Evolutionary conservation across 1,139 yeast genomes (phyloP).

Genomic region (Kodamaea sp.): DNA sequence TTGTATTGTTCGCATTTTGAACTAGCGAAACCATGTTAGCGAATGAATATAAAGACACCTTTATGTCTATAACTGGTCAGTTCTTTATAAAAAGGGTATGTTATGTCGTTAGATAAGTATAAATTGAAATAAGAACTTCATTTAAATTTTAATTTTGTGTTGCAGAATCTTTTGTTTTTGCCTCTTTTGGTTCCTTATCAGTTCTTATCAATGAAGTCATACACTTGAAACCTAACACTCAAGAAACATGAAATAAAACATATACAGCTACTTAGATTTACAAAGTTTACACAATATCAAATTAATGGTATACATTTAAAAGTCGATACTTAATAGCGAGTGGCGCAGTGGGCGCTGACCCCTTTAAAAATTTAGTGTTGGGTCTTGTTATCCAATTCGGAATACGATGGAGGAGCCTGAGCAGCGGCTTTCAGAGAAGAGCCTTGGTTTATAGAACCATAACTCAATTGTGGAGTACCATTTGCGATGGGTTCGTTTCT

Average conservation of each 20-base stretch:
- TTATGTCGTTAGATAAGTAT: too few relatives aligned
- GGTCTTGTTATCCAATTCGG: constrained; percentile 23
- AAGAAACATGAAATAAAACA: too few relatives aligned
- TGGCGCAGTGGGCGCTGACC: too few relatives aligned
- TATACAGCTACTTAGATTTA: too few relatives aligned
- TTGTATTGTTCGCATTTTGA: constrained; percentile 4
- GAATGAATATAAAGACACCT: constrained; percentile 4
- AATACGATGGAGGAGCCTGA: constrained; percentile 36
- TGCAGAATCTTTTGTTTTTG: background rate
- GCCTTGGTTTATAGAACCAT: constrained; percentile 28
- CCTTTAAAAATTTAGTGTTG: too few relatives aligned
- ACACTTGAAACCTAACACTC: too few relatives aligned
- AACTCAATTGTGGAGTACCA: constrained; percentile 12
- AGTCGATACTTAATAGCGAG: too few relatives aligned
- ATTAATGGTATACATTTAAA: too few relatives aligned
- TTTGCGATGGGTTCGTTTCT: constrained; percentile 13
- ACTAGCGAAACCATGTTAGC: constrained; percentile 4
- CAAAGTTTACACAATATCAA: too few relatives aligned
- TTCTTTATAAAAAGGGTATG: background rate
- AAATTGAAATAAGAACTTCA: too few relatives aligned
- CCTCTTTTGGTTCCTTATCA: too few relatives aligned
- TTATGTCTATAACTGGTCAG: constrained; percentile 13
- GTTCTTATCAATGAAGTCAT: too few relatives aligned
- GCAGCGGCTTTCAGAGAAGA: constrained; percentile 8
- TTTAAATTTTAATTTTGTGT: constrained; percentile 1